Base-by-base conservation (phyloP, 306 rosid species). In the Rosa chinensis region DNA sequence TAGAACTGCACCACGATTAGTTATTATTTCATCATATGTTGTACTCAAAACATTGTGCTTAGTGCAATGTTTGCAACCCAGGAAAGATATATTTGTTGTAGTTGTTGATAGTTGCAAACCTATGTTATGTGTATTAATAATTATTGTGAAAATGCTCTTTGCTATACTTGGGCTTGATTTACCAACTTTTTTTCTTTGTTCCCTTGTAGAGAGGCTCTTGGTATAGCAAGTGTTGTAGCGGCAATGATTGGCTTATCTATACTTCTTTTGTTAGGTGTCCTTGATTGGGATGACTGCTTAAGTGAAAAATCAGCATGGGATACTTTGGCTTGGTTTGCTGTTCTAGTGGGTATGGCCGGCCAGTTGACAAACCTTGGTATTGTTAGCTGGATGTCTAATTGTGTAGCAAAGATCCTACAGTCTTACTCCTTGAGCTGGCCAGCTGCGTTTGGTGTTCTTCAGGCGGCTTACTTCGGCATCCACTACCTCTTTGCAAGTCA, bases 401-500 rank as follows among this genome's bases (percentile, higher is more conserved):
- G 86, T 66, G 97, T 95, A 21, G 97, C 96, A 37, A 70, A 77
- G 40, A 78, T 58, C 48, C 96, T 95, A 14, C 87, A 73, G 63
- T 82, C 94, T 48, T 83, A 85, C 73, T 91, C 96, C 66, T 81
- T 95, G 82, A 88, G 96, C 85, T 93, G 99, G 99, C 98, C 92
- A 13, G 94, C 78, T 49, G 87, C 99, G 3, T 84, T 95, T 53
- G 85, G 81, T 48, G 90, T 93, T 83, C 99, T 95, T 81, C 99
- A 95, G 84, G 91, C 88, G 12, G 88, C 96, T 28, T 95, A 95
- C 84, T 93, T 93, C 91, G 78, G 83, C 79, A 88, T 95, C 78
- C 99, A 95, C 88, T 95, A 95, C 92, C 93, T 95, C 86, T 93
- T 95, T 58, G 99, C 98, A 8, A 95, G 99, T 84, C 99, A 95